Base-by-base conservation (phyloP, 352 stramenopile species). In the Thraustochytrium striatum region DNA sequence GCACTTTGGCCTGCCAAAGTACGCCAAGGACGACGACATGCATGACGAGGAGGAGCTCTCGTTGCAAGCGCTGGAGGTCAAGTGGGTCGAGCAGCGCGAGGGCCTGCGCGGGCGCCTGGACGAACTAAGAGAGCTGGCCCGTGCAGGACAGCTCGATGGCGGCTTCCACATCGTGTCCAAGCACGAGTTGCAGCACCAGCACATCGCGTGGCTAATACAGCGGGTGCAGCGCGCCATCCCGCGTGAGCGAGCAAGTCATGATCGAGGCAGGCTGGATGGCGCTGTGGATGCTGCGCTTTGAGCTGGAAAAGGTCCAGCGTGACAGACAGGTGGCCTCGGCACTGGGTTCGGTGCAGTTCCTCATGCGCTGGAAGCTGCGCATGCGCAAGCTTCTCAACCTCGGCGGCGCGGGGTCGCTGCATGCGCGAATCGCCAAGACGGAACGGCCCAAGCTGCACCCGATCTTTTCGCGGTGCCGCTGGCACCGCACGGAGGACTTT, bases 401-500 rank as follows among this genome's bases (percentile, higher is more conserved):
- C 11, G 35, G 38, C 28, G 47, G 50, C 9, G 25, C 5, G 5
- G 59, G 53, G 13, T 33, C 13, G 7, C 59, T 38, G 21, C n/a
- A 21, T 16, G 19, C 36, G 1, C 50, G 59, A n/a, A 39, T 75
- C 1, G 19, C 28, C 65, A 35, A 43, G n/a, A 58, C 43, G 25
- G 39, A 75, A 5, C 53, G 53, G 33, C 53, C 53, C 19, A 3
- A 61, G 8, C 21, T 75, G 11, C 65, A 75, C 52, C 65, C 65
- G 11, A 30, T 75, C 3, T 75, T 62, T 61, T 75, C 65, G 19
- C 44, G 65, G 3, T 75, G 65, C 25, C 44, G 65, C 11, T 75
- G 65, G 65, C 65, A 75, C 30, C 65, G 65, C 28, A 75, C 65
- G 5, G 65, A 75, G n/a, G 65, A 75, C 50, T 75, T 75, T 75